These are phyloP conservation scores for Aspergillus sp. DNA, from an alignment of 2,329 filamentous ascomycete genomes.

Conservation along the genomic window DNA sequence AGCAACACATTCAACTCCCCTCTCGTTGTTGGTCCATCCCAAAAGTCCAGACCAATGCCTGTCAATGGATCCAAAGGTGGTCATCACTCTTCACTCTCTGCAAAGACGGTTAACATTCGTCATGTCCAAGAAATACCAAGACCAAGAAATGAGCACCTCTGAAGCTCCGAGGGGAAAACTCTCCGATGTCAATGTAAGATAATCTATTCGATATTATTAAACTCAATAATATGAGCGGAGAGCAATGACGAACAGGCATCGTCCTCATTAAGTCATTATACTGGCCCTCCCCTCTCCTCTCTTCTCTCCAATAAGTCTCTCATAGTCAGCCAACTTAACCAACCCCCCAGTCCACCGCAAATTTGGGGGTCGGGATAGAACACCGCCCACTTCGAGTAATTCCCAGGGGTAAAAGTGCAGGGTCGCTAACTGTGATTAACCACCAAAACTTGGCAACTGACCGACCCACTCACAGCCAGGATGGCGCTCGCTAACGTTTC, in stretches of 20 bases:
- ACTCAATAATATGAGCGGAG: too few species aligned
- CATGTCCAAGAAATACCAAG: background rate
- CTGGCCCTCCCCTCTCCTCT: background rate
- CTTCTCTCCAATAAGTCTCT: too few species aligned
- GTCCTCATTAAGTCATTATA: background rate
- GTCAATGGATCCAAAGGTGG: background rate
- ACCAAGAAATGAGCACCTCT: background rate
- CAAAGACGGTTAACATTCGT: too few species aligned
- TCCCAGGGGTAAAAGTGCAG: constrained; percentile 9
- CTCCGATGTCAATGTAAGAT: background rate
- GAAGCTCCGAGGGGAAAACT: background rate
- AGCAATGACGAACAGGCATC: too few species aligned
- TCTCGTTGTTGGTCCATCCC: too few species aligned
- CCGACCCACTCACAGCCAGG: constrained; percentile 1
- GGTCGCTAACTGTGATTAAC: constrained; percentile 1
- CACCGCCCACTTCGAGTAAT: background rate
- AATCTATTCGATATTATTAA: too few species aligned
- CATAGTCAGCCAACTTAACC: too few species aligned
- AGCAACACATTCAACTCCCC: too few species aligned
- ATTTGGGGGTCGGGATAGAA: background rate
- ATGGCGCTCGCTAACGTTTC: constrained; percentile 23
- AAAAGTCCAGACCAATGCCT: background rate
- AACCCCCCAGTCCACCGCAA: background rate
- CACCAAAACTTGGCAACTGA: constrained; percentile 10
- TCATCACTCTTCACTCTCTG: background rate